Base-by-base conservation (phyloP, 2,329 filamentous ascomycete species). In the Apiospora saccharicola region DNA sequence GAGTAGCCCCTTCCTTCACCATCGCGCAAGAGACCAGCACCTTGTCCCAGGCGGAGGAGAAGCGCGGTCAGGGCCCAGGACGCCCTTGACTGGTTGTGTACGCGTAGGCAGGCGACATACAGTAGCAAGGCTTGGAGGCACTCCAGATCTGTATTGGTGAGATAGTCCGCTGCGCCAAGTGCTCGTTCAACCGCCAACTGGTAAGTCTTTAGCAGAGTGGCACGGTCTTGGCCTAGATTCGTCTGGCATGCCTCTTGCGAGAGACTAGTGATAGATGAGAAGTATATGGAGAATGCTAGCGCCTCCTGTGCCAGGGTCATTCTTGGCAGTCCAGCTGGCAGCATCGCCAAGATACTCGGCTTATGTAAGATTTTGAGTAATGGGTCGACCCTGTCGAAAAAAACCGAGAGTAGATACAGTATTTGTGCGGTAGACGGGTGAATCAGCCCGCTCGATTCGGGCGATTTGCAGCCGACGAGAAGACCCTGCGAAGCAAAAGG, bases 331-430 rank as follows among this genome's bases (percentile, higher is more conserved):
- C 73, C 70, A 49, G n/a, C 22, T 22, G 75, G 37, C 57, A 71
- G 30, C 74, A 75, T 64, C 75, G 72, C 1, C 72, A 75, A 75
- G 34, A 83, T 75, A 0, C 83, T 84, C 3, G 85, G 85, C n/a
- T 81, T 79, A 73, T 86, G 85, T 5, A 86, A 73, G 44, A 86
- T 80, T 75, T 86, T 86, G 72, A 86, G 76, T 46, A 85, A 78
- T 68, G 83, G 81, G 57, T 86, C 85, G 24, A 86, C 82, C 41
- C 84, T 85, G 44, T 77, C 76, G 70, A 81, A 82, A 75, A 82
- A 86, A 14, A 78, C 78, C 0, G 76, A 71, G 70, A 81, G 80
- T 19, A 86, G 78, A 41, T 78, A 80, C 30, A 79, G 76, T 69
- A 86, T 82, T 64, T 82, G 81, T 26, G 82, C 77, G 1, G 81